phyloP scores from a whole-genome alignment of 139 green algal species.

The Chlorella sp. region DNA sequence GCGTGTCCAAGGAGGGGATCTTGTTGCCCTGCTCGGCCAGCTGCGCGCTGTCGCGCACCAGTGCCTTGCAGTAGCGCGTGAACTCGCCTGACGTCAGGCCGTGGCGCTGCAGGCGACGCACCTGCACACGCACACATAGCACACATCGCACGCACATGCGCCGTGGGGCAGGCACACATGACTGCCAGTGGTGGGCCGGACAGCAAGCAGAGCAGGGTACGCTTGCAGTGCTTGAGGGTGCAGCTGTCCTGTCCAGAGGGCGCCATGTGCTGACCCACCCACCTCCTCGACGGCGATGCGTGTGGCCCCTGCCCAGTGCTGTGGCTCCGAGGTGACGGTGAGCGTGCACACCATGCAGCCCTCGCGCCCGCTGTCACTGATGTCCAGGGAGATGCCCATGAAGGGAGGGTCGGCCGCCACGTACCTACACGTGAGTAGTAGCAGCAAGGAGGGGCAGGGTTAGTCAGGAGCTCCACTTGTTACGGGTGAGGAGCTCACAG shows the following conservation, averaged over 20 bases:
- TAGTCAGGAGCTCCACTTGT: too few species aligned
- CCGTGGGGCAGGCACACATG: too few species aligned
- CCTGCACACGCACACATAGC: too few species aligned
- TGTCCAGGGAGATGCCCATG: slow-evolving; percentile 86
- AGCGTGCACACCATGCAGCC: slow-evolving; percentile 92
- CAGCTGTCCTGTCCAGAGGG: too few species aligned
- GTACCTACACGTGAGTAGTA: slow-evolving; percentile 23
- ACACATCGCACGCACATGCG: too few species aligned
- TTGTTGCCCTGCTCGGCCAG: slow-evolving; percentile 69
- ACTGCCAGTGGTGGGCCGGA: too few species aligned
- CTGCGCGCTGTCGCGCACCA: slow-evolving; percentile 87
- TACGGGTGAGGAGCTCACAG: too few species aligned
- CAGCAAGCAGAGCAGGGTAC: too few species aligned
- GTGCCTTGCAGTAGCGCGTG: slow-evolving; percentile 76
- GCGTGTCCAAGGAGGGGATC: slow-evolving; percentile 76
- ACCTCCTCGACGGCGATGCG: slow-evolving; percentile 72
- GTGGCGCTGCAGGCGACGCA: slow-evolving; percentile 77
- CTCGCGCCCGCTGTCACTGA: slow-evolving; percentile 83
- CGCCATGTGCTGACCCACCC: too few species aligned
- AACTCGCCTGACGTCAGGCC: slow-evolving; percentile 90
- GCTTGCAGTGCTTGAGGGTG: too few species aligned
- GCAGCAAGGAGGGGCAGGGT: too few species aligned
- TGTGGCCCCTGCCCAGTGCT: slow-evolving; percentile 75
- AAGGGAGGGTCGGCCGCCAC: slow-evolving; percentile 62
- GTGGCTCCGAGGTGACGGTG: slow-evolving; percentile 86